Conservation (phyloP, 805 yeast genomes). For the Debaryomyces castellii region DNA sequence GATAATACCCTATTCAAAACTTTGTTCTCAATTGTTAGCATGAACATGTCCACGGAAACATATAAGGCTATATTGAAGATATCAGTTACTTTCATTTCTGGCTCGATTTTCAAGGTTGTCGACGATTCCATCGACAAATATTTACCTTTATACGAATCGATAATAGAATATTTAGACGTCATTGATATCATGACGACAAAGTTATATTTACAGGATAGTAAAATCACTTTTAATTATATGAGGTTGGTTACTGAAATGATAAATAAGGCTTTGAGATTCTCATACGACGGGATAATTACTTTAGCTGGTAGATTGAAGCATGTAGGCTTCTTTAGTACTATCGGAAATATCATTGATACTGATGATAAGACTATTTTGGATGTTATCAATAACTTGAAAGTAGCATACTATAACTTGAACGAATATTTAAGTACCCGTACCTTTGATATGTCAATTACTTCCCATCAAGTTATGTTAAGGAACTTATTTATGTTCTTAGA, state of each 20-base stretch:
- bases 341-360: conserved; percentile 41
- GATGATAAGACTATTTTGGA: conserved; percentile 32
- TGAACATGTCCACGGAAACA: conserved; percentile 44
- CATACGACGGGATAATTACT: conserved; percentile 43
- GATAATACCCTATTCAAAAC: conserved; percentile 41
- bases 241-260: conserved; percentile 47
- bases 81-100: conserved; percentile 41
- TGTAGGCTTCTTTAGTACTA: conserved; percentile 44
- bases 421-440: conserved; percentile 31
- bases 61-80: conserved; percentile 47
- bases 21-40: conserved; percentile 40
- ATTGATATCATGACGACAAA: conserved; percentile 43
- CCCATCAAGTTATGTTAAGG: conserved; percentile 41
- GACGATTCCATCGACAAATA: conserved; percentile 35
- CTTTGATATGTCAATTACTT: conserved; percentile 37
- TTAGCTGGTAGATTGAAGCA: conserved; percentile 48
- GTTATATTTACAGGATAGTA: conserved; percentile 42
- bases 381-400: conserved; percentile 29
- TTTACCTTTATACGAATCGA: conserved; percentile 34
- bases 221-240: conserved; percentile 43
- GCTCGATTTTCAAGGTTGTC: conserved; percentile 39
- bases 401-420: conserved; percentile 34
- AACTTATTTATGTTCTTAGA: conserved; percentile 40
- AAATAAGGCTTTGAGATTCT: conserved; percentile 39
- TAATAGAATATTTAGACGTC: conserved; percentile 38